Evolutionary conservation across 2,329 filamentous ascomycete genomes (phyloP).

Genomic region (Keithomyces neogunnii): DNA sequence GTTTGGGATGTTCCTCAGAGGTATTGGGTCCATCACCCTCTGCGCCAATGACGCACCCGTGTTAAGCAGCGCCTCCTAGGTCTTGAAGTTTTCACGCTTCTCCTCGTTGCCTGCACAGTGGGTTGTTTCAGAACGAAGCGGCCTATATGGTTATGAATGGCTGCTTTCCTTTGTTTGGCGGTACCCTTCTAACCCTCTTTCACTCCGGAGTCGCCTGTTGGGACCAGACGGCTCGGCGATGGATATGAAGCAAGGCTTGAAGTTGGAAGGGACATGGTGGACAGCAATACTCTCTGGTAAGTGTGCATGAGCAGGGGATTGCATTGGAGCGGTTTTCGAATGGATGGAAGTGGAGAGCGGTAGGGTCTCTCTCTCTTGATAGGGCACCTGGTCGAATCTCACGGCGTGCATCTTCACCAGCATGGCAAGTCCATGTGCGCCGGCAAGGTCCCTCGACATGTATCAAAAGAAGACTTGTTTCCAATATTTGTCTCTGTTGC

Average conservation of each 20-base stretch:
- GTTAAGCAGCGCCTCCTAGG: conserved; percentile 15
- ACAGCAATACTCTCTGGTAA: conserved; percentile 13
- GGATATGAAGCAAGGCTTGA: conserved; percentile 6
- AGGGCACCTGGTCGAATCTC: too few relatives aligned
- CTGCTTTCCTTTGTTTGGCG: conserved; percentile 28
- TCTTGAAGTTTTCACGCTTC: conserved; percentile 24
- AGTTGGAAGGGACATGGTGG: conserved; percentile 8
- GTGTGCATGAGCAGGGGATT: neutral
- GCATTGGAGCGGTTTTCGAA: too few relatives aligned
- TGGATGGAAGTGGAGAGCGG: too few relatives aligned
- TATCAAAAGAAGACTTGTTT: too few relatives aligned
- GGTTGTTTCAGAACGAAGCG: conserved; percentile 28
- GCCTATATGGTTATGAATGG: conserved; percentile 32
- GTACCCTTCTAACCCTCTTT: conserved; percentile 25
- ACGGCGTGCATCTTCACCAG: too few relatives aligned
- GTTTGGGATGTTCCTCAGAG: conserved; percentile 35
- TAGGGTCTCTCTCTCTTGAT: too few relatives aligned
- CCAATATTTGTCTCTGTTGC: too few relatives aligned
- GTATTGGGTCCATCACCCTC: conserved; percentile 19
- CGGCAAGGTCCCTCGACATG: too few relatives aligned
- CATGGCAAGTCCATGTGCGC: too few relatives aligned
- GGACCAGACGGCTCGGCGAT: conserved; percentile 7
- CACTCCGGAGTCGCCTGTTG: conserved; percentile 32
- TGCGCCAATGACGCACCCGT: too few relatives aligned
- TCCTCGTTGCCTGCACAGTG: conserved; percentile 33